Conservation (phyloP, 148 eudicot species). For the Spergularia bocconei region DNA sequence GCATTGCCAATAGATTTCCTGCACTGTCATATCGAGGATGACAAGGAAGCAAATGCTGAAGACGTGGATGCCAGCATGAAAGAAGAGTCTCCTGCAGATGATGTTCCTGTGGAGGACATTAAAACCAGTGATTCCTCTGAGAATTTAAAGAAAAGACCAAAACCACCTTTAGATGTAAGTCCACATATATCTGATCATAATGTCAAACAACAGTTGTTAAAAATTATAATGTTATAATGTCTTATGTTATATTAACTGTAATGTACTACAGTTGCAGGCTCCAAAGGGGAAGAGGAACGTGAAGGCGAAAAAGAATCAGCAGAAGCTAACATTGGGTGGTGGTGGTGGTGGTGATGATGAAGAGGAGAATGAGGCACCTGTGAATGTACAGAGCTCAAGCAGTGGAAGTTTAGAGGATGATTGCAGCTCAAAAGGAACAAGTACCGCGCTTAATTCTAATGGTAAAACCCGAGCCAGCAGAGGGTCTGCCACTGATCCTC, state of each 20-base stretch:
- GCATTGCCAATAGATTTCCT: conserved; percentile 33
- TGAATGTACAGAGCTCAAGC: conserved; percentile 28
- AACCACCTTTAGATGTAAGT: conserved; percentile 47
- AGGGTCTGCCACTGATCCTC: conserved; percentile 91
- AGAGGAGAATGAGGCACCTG: conserved; percentile 26
- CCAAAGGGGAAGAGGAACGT: conserved; percentile 50
- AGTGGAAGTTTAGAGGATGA: conserved; percentile 47
- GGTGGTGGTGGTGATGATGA: conserved; percentile 37
- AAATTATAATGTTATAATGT: no score
- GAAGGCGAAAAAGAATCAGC: conserved; percentile 43
- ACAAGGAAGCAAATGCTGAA: conserved; percentile 23
- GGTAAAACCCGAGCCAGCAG: conserved; percentile 60
- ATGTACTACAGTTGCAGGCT: conserved; percentile 26
- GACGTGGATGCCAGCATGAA: conserved; percentile 18
- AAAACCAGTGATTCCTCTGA: conserved; percentile 23
- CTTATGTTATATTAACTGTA: background rate
- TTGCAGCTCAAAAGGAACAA: conserved; percentile 39
- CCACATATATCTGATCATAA: no score
- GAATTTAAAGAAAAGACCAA: conserved; percentile 44
- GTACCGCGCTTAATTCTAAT: conserved; percentile 23
- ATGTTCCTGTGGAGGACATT: conserved; percentile 19
- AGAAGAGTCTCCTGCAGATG: conserved; percentile 24
- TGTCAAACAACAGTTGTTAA: no score
- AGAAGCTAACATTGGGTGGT: conserved; percentile 27
- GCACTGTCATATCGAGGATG: conserved; percentile 31